A percentile compares a stretch with the other conserved stretches of the same genome.
Evolutionary conservation across 768 basidiomycete species (phyloP).

Genomic region (Tubosaeta sp.): DNA sequence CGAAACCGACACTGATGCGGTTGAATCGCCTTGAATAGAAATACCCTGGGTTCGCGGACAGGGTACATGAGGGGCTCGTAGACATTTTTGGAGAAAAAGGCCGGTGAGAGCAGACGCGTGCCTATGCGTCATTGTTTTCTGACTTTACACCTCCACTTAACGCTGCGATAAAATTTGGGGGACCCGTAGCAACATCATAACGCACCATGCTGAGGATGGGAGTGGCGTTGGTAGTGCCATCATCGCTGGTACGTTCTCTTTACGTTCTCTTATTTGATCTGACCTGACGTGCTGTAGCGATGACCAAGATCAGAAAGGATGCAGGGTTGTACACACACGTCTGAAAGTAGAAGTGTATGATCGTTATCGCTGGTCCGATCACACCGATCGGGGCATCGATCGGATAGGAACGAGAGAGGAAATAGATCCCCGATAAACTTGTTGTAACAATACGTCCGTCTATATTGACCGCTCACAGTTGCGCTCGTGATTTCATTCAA

Average conservation of each 20-base stretch:
- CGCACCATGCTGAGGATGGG: conserved; percentile 43
- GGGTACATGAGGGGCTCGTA: conserved; percentile 86
- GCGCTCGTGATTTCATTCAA: not conserved
- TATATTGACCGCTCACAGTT: not conserved
- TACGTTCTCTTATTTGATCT: not conserved
- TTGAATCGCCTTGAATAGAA: conserved; percentile 57
- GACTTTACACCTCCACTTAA: conserved; percentile 33
- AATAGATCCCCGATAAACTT: not conserved
- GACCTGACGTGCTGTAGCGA: conserved; percentile 46
- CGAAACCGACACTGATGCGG: not conserved
- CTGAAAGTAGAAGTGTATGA: conserved; percentile 24
- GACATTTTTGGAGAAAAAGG: conserved; percentile 98
- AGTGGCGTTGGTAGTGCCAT: conserved; percentile 96
- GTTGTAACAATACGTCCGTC: not conserved
- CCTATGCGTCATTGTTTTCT: not conserved
- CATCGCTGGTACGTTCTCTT: conserved; percentile 64
- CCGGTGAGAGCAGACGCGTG: conserved; percentile 46
- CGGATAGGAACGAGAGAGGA: not conserved
- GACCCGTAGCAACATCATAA: conserved; percentile 38
- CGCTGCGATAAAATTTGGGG: conserved; percentile 37
- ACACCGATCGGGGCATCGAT: not conserved
- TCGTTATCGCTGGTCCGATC: not conserved
- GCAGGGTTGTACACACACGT: conserved; percentile 53
- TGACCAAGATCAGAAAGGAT: conserved; percentile 82
- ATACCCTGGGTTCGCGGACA: conserved; percentile 94